These are phyloP conservation scores for Phlyctochytrium bullatum DNA, from an alignment of 192 early-diverging fungal species.

Conservation along the genomic window DNA sequence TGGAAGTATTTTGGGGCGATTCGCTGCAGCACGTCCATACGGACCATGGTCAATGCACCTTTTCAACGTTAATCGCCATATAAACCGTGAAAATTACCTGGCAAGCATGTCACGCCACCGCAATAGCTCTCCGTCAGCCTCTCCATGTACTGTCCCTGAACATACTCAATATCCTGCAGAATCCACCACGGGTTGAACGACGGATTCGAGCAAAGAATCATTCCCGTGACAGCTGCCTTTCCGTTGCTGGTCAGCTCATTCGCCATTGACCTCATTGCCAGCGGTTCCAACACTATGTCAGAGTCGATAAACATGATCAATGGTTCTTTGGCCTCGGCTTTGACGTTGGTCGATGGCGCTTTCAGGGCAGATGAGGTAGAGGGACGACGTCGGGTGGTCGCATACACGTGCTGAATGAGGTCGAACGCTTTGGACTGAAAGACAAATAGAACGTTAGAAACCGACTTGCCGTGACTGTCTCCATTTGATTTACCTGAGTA, in stretches of 20 bases:
- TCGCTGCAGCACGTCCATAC: slow-evolving; percentile 13
- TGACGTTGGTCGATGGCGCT: too few relatives aligned
- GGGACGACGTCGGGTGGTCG: too few relatives aligned
- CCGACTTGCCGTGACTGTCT: too few relatives aligned
- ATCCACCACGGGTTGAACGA: slow-evolving; percentile 24
- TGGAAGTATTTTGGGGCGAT: slow-evolving; percentile 17
- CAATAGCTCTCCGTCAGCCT: slow-evolving; percentile 35
- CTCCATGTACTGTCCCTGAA: slow-evolving; percentile 38
- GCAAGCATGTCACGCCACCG: slow-evolving; percentile 40
- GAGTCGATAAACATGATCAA: slow-evolving; percentile 51
- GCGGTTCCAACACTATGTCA: slow-evolving; percentile 36
- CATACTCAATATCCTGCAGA: slow-evolving; percentile 49
- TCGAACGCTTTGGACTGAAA: too few relatives aligned
- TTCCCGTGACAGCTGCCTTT: slow-evolving; percentile 32
- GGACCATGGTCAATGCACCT: slow-evolving; percentile 39
- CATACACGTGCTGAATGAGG: too few relatives aligned
- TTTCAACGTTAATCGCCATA: not conserved
- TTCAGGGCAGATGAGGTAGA: too few relatives aligned
- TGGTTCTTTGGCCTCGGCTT: slow-evolving; percentile 21
- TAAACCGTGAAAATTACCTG: slow-evolving; percentile 14
- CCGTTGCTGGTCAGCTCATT: slow-evolving; percentile 26
- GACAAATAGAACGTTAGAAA: too few relatives aligned
- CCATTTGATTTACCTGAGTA: slow-evolving; percentile 34
- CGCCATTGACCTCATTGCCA: slow-evolving; percentile 37
- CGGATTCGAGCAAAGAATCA: slow-evolving; percentile 29